Evolutionary conservation across 371 early-diverging fungal species (phyloP).

Genomic region (Mortierella sp.): DNA sequence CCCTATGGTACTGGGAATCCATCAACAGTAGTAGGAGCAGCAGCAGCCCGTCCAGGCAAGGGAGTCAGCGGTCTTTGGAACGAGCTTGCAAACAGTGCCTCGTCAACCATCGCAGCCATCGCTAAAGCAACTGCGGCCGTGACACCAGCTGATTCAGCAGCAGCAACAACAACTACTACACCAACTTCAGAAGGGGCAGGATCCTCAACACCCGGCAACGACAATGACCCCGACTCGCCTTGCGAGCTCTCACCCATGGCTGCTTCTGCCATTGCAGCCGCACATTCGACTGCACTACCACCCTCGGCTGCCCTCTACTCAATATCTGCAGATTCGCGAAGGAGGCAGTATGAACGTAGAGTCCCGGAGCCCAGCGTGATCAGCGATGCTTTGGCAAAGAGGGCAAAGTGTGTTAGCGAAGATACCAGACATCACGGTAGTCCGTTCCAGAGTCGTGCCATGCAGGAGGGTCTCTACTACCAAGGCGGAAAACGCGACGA

Average conservation of each 20-base stretch:
- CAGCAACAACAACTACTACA: background rate
- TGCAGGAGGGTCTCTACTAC: slow-evolving; percentile 80
- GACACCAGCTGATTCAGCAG: slow-evolving; percentile 6
- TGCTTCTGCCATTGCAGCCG: slow-evolving; percentile 41
- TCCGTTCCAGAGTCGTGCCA: slow-evolving; percentile 89
- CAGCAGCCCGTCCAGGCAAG: slow-evolving; percentile 60
- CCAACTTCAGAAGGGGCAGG: background rate
- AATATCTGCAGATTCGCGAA: slow-evolving; percentile 4
- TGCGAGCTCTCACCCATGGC: slow-evolving; percentile 55
- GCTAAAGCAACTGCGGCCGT: slow-evolving; percentile 15
- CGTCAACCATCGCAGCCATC: slow-evolving; percentile 43
- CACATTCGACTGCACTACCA: slow-evolving; percentile 23
- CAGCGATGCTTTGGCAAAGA: slow-evolving; percentile 78
- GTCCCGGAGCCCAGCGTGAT: slow-evolving; percentile 79
- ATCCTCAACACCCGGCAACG: slow-evolving; percentile 3
- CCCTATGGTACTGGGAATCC: slow-evolving; percentile 61
- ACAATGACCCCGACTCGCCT: slow-evolving; percentile 7
- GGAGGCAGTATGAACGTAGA: slow-evolving; percentile 25
- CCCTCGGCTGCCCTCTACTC: slow-evolving; percentile 31
- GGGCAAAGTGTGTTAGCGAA: slow-evolving; percentile 84
- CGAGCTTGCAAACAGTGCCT: slow-evolving; percentile 32
- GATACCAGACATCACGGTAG: slow-evolving; percentile 76
- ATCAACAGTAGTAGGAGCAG: too few species aligned
- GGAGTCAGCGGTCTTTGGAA: slow-evolving; percentile 47
- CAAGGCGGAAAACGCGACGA: slow-evolving; percentile 88